These are phyloP conservation scores for Globisporangium sylvaticum DNA, from an alignment of 352 stramenopile species.

Conservation along the genomic window DNA sequence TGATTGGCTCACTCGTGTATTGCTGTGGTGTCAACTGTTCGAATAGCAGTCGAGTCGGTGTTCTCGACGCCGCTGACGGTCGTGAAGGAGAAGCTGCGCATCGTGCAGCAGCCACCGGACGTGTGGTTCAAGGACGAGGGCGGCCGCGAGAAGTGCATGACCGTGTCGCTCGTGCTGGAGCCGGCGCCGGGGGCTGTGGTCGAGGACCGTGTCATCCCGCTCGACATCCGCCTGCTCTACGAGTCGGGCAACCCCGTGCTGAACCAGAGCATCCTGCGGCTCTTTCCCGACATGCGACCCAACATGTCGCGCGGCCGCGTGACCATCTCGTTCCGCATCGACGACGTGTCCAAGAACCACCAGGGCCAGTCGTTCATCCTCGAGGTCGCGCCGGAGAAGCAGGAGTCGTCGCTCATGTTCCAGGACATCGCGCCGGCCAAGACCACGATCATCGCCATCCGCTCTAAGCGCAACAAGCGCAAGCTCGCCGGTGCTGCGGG, in stretches of 20 bases:
- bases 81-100: constrained; percentile 74
- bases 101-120: constrained; percentile 78
- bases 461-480: constrained; percentile 94
- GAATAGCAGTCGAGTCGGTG: constrained; percentile 48
- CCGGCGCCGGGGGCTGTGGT: constrained; percentile 59
- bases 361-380: constrained; percentile 93
- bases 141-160: constrained; percentile 94
- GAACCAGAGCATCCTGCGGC: constrained; percentile 90
- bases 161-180: constrained; percentile 78
- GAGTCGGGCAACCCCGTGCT: constrained; percentile 79
- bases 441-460: constrained; percentile 89
- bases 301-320: constrained; percentile 85
- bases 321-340: constrained; percentile 92
- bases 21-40: neutral
- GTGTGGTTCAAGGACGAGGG: constrained; percentile 98
- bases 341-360: constrained; percentile 98
- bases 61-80: constrained; percentile 61
- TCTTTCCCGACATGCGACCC: constrained; percentile 80
- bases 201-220: constrained; percentile 67
- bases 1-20: neutral
- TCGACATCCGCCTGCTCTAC: constrained; percentile 78
- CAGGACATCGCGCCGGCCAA: constrained; percentile 88
- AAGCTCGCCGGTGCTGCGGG: constrained; percentile 35
- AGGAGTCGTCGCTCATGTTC: constrained; percentile 80
- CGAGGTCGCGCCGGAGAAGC: constrained; percentile 84